These are phyloP conservation scores for Setaria viridis DNA, from an alignment of 202 grass and related monocot species.

Conservation along the genomic window DNA sequence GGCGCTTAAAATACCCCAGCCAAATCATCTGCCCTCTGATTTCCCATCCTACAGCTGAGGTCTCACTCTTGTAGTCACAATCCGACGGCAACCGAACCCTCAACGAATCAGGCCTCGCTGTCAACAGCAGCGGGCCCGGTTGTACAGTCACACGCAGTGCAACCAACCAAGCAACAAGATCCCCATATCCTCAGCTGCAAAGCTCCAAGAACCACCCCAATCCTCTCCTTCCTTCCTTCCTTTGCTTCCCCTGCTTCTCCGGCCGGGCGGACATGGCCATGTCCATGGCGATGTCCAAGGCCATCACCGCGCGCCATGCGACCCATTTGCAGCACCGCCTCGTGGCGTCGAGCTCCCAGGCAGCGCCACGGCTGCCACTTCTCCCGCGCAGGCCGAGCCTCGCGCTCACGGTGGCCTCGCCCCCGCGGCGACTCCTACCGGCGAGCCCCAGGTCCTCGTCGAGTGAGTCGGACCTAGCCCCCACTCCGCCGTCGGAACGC, in stretches of 20 bases:
- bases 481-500: conserved; percentile 53
- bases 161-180: conserved; percentile 29
- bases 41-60: conserved; percentile 5
- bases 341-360: neutral
- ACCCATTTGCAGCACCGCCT: conserved; percentile 9
- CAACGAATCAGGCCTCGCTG: conserved; percentile 33
- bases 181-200: conserved; percentile 46
- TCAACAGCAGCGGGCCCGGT: neutral
- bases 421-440: neutral
- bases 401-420: conserved; percentile 30
- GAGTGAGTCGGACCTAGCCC: conserved; percentile 54
- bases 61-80: neutral
- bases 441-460: neutral
- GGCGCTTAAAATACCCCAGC: neutral
- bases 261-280: conserved; percentile 20
- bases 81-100: conserved; percentile 1
- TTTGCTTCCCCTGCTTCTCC: conserved; percentile 38
- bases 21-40: neutral
- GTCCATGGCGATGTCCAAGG: conserved; percentile 41
- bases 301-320: conserved; percentile 7
- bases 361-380: conserved; percentile 32
- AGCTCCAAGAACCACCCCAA: conserved; percentile 33
- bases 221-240: neutral
- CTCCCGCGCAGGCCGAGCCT: conserved; percentile 31
- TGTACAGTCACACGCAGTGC: neutral